Evolutionary conservation across 2,329 filamentous ascomycete genomes (phyloP).

Genomic region (Cladobotryum mycophilum): DNA sequence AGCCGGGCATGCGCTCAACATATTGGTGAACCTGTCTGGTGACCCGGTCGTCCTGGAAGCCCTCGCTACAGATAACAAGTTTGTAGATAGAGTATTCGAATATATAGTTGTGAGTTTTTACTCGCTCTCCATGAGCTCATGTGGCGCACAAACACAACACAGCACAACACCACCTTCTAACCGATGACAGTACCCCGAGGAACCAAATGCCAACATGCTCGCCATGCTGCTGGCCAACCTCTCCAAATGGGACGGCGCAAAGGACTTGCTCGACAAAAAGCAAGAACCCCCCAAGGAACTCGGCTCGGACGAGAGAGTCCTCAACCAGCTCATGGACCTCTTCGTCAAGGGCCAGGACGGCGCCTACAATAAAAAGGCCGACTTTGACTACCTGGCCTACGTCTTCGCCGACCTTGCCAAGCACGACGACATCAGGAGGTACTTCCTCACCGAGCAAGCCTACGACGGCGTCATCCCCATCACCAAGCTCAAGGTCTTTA

Average conservation of each 20-base stretch:
- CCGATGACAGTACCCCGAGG: slow-evolving; percentile 54
- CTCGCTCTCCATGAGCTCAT: not conserved
- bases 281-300: slow-evolving; percentile 64
- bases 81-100: slow-evolving; percentile 66
- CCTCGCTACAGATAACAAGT: slow-evolving; percentile 72
- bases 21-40: slow-evolving; percentile 78
- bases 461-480: slow-evolving; percentile 84
- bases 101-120: slow-evolving; percentile 69
- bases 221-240: slow-evolving; percentile 93
- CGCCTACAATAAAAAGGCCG: slow-evolving; percentile 73
- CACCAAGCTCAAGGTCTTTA: slow-evolving; percentile 90
- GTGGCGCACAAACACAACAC: no score
- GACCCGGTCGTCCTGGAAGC: slow-evolving; percentile 69
- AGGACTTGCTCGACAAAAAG: slow-evolving; percentile 60
- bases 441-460: slow-evolving; percentile 66
- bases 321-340: slow-evolving; percentile 90
- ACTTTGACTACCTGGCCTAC: slow-evolving; percentile 91
- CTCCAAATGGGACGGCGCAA: slow-evolving; percentile 69
- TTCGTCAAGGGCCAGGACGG: slow-evolving; percentile 89
- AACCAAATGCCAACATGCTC: slow-evolving; percentile 76
- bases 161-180: no score
- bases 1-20: slow-evolving; percentile 85
- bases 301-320: slow-evolving; percentile 62
- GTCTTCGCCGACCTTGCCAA: slow-evolving; percentile 90
- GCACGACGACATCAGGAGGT: slow-evolving; percentile 64